A percentile compares a stretch with the other conserved stretches of the same genome.
phyloP scores from a whole-genome alignment of 129 eudicot species.

The Chrysanthemum lavandulifolium region DNA sequence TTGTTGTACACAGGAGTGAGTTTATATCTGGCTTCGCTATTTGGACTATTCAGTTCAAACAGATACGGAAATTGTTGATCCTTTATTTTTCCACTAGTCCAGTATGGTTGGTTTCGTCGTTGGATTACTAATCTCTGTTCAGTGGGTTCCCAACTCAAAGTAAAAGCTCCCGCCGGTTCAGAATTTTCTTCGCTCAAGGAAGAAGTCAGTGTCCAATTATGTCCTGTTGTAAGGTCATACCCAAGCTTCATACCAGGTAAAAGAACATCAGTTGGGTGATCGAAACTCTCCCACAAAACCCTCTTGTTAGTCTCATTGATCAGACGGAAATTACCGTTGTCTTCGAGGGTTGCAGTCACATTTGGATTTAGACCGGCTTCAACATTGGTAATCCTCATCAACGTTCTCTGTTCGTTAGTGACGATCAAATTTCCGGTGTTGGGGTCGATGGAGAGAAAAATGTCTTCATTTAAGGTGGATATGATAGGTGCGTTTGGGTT shows the following conservation, averaged over 20 bases:
- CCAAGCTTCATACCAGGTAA: constrained; percentile 49
- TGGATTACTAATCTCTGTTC: constrained; percentile 4
- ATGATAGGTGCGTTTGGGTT: constrained; percentile 36
- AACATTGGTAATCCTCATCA: constrained; percentile 26
- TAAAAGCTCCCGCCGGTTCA: constrained; percentile 19
- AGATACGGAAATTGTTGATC: background rate
- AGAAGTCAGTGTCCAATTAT: constrained; percentile 24
- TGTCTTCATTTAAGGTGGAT: too few relatives aligned
- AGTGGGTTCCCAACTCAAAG: constrained; percentile 24
- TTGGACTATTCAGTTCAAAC: background rate
- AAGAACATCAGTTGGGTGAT: constrained; percentile 24
- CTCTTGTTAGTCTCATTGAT: constrained; percentile 7
- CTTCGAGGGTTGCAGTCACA: constrained; percentile 20
- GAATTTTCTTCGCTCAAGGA: constrained; percentile 13
- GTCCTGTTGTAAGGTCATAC: constrained; percentile 8
- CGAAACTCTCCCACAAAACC: constrained; percentile 37
- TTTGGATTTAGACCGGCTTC: constrained; percentile 19
- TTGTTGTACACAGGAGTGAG: constrained; percentile 20
- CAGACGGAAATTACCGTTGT: background rate
- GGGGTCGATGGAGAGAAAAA: constrained; percentile 25
- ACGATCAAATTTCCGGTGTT: constrained; percentile 32
- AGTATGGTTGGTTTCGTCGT: constrained; percentile 15
- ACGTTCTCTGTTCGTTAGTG: background rate
- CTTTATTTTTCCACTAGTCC: constrained; percentile 19
- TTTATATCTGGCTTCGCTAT: background rate